Base-by-base conservation (phyloP, 2,329 filamentous ascomycete species). In the Pseudocercospora cruenta region DNA sequence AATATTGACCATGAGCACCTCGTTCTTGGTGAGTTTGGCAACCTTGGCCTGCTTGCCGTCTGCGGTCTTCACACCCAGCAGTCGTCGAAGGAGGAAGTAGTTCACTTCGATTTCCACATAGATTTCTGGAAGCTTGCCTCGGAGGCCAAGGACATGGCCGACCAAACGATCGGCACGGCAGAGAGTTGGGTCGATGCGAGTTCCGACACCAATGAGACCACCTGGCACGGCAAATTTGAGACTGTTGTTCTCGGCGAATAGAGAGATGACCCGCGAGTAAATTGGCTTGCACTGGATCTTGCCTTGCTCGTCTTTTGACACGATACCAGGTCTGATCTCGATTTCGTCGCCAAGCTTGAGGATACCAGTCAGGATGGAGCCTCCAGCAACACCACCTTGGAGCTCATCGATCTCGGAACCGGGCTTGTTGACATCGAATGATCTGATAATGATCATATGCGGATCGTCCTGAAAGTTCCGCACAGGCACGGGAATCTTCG, bases 1-100 rank as follows among this genome's bases (percentile, higher is more conserved):
- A 78, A 99, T 99, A 86, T 99, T 99, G 72, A 99, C 95, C 95
- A 99, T 98, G 82, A 99, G 90, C 76, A 98, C 93, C 82, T 99
- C 95, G 83, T 97, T 97, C 89, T 98, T 99, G 65, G 93, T 86
- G 71, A 99, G 86, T 85, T 99, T 99, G 75, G 94, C 93, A 72
- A 99, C 95, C 90, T 99, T 99, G 77, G 94, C 94, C 83, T 98
- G 95, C 86, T 99, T 99, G 79, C 95, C 95, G 74, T 99, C 95
- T 69, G 94, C 93, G 55, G 95, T 97, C 84, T 96, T 94, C 76
- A 99, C 95, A 88, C 95, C 95, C 64, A 99, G 88, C 69, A 99
- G 86, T 75, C 95, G 88, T 75, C 94, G 91, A 70, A 99, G 90
- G 68, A 99, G 87, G 87, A 98, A 99, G 86, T 98, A 99, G 88